Evolutionary conservation across 1,139 yeast species (phyloP).

Genomic region (Petasospora fabianii): DNA sequence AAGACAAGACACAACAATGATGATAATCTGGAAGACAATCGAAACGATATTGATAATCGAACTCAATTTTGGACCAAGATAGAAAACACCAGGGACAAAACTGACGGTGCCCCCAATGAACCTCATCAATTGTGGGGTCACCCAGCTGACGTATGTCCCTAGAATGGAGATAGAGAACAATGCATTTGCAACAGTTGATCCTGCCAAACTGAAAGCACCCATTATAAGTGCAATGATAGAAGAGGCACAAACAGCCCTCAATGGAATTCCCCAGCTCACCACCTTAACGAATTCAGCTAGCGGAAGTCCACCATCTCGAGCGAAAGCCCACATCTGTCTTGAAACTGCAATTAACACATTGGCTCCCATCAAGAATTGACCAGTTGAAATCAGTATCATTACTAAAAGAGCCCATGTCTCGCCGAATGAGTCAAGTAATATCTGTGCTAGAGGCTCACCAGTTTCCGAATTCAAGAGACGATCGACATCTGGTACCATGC

Average conservation of each 20-base stretch:
- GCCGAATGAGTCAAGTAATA: slow-evolving; percentile 59
- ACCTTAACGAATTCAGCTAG: slow-evolving; percentile 42
- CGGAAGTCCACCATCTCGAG: slow-evolving; percentile 45
- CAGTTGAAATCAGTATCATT: slow-evolving; percentile 49
- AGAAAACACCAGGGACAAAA: slow-evolving; percentile 62
- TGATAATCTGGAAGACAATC: slow-evolving; percentile 34
- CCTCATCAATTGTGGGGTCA: slow-evolving; percentile 46
- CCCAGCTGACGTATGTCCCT: slow-evolving; percentile 55
- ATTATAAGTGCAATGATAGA: slow-evolving; percentile 41
- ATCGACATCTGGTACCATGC: slow-evolving; percentile 48
- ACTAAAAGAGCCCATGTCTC: slow-evolving; percentile 61
- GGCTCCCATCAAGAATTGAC: slow-evolving; percentile 62
- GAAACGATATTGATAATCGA: slow-evolving; percentile 38
- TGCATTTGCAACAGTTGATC: slow-evolving; percentile 53
- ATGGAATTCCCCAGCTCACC: slow-evolving; percentile 48
- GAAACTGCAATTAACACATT: slow-evolving; percentile 45
- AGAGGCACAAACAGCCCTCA: slow-evolving; percentile 51
- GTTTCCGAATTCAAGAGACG: slow-evolving; percentile 40
- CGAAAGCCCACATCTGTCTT: slow-evolving; percentile 46
- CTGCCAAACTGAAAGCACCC: slow-evolving; percentile 52
- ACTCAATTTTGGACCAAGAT: slow-evolving; percentile 48
- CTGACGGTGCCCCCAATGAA: slow-evolving; percentile 39
- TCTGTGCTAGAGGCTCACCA: slow-evolving; percentile 61
- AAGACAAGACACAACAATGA: slow-evolving; percentile 43
- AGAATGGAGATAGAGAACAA: slow-evolving; percentile 51